Conservation (phyloP, 2,329 filamentous ascomycete genomes). For the Cercospora nicotianae region DNA sequence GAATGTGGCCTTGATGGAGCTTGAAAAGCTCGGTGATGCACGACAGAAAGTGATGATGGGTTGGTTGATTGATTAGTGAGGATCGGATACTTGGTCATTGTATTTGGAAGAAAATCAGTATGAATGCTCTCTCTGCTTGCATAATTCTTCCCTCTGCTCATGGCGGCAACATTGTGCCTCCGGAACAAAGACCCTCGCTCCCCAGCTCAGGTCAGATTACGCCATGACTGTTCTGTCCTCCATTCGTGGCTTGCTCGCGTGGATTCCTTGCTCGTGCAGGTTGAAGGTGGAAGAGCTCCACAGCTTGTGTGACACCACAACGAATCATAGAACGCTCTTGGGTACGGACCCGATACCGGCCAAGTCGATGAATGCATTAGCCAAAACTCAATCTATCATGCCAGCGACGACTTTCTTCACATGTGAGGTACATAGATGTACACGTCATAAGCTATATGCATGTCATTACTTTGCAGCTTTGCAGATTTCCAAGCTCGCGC, state of each 20-base stretch:
- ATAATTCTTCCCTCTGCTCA: not conserved
- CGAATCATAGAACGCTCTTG: not conserved
- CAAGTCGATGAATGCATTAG: not conserved
- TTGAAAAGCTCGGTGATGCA: not conserved
- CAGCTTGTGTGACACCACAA: not conserved
- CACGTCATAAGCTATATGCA: slow-evolving; percentile 1
- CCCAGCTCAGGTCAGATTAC: not conserved
- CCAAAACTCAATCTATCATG: not conserved
- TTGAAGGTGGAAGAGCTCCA: not conserved
- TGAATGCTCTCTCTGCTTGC: not conserved
- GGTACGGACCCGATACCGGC: not conserved
- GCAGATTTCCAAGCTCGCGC: not conserved
- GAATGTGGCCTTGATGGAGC: not conserved
- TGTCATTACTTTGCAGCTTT: not conserved
- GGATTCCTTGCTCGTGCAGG: not conserved
- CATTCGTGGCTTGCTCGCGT: not conserved
- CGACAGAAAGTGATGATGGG: not conserved
- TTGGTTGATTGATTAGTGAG: not conserved
- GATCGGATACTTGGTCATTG: not conserved
- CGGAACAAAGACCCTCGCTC: not conserved
- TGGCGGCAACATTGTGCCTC: not conserved
- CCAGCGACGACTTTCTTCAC: not conserved
- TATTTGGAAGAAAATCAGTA: not conserved
- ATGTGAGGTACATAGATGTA: not conserved
- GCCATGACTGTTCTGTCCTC: not conserved